Base-by-base conservation (phyloP, 2,329 filamentous ascomycete species). In the Didymella sp. region DNA sequence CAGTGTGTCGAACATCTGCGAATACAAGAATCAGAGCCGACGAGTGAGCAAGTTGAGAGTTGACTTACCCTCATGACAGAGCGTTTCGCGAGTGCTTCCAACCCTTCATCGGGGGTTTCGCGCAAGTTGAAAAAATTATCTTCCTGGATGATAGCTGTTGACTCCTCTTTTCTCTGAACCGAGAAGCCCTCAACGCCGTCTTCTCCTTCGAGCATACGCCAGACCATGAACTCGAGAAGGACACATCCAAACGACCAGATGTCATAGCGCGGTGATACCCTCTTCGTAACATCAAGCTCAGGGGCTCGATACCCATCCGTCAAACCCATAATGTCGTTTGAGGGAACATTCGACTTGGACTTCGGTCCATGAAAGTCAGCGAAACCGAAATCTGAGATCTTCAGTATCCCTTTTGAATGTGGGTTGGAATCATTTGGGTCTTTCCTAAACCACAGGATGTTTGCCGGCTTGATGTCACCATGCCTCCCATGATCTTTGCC, bases 261-360 rank as follows among this genome's bases (percentile, higher is more conserved):
- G 38, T 80, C 77, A 21, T 75, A 76, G 1, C 57, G 59, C 5
- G 76, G 71, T 17, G 72, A 78, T 1, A 78, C 71, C 5, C 60
- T 62, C 5, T 45, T 42, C 0, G 47, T 17, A 0, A 76, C 17
- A 5, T 72, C 69, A 25, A 71, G 70, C 21, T 80, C 78, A 6
- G 79, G 78, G 0, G 78, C 75, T n/a, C 69, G 70, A 24, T 79
- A 80, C 0, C 77, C 77, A 7, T 69, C 70, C 0, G 72, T 57
- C 33, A 60, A 42, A 2, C 51, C 51, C 41, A 25, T 33, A 28
- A 44, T n/a, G 9, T 6, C 48, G 40, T 12, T 37, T 64, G 6
- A 46, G 51, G 1, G 64, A 60, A 12, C 64, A 12, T 31, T 24
- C 19, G 4, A 70, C 59, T 15, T 62, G 58, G 74, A 74, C 2